Percentiles rank a stretch among this genome's conserved stretches.
These are phyloP conservation scores for Hebeloma cylindrosporum DNA, from an alignment of 768 basidiomycete species.

Conservation along the genomic window DNA sequence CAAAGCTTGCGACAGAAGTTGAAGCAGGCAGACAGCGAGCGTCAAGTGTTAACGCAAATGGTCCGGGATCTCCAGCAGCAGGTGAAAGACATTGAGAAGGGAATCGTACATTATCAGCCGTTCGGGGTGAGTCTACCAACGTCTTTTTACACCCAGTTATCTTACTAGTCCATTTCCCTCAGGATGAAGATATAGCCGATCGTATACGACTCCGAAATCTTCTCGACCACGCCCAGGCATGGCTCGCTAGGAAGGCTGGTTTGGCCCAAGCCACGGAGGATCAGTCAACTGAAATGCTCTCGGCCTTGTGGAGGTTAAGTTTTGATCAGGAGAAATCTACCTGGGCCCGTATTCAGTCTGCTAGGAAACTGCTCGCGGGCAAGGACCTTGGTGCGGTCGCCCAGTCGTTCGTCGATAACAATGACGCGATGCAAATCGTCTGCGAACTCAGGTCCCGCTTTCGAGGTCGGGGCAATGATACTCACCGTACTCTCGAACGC, in stretches of 20 bases:
- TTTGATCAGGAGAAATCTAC: conserved; percentile 5
- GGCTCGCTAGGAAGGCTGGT: conserved; percentile 10
- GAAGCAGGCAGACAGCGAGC: too few relatives aligned
- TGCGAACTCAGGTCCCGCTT: conserved; percentile 10
- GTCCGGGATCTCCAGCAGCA: too few relatives aligned
- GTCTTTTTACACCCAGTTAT: too few relatives aligned
- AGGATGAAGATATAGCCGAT: conserved; percentile 15
- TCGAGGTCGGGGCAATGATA: conserved; percentile 12
- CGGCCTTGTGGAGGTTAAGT: conserved; percentile 9
- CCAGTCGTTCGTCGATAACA: conserved; percentile 5
- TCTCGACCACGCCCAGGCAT: conserved; percentile 13
- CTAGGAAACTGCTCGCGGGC: conserved; percentile 9
- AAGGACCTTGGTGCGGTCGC: conserved; percentile 5
- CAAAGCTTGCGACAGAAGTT: too few relatives aligned
- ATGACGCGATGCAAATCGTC: conserved; percentile 9
- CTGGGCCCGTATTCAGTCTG: conserved; percentile 3
- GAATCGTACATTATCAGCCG: too few relatives aligned
- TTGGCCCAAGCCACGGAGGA: conserved; percentile 1
- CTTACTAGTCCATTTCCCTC: too few relatives aligned
- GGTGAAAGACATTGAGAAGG: too few relatives aligned
- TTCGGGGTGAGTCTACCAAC: too few relatives aligned
- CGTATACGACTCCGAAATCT: conserved; percentile 15
- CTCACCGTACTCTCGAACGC: conserved; percentile 6
- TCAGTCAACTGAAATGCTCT: conserved; percentile 11
- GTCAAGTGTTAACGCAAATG: too few relatives aligned